Percentiles rank a stretch among this genome's conserved stretches.
Conservation (phyloP, 495 filamentous ascomycete species). For the Neurospora sp. region DNA sequence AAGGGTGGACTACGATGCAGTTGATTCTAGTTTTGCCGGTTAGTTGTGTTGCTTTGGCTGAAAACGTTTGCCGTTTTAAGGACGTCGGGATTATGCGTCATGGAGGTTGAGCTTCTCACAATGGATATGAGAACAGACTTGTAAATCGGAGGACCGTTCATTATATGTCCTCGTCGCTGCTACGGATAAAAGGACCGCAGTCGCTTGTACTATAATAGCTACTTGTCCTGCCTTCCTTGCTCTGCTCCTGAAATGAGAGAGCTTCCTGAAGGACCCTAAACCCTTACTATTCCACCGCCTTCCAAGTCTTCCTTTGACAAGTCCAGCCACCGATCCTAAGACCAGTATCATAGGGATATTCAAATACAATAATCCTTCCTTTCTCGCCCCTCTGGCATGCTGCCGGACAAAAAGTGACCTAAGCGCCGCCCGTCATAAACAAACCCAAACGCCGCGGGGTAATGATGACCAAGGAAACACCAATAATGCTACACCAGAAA, state of each 20-base stretch:
- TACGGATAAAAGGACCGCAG: background rate
- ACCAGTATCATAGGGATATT: background rate
- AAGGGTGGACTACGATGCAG: background rate
- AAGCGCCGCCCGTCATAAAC: background rate
- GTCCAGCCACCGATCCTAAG: background rate
- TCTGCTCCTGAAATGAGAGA: background rate
- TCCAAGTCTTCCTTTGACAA: background rate
- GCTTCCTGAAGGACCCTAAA: background rate
- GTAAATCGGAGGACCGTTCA: background rate
- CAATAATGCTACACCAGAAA: background rate
- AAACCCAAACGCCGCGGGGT: background rate
- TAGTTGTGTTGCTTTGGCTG: background rate
- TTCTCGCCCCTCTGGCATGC: background rate
- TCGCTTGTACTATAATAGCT: background rate
- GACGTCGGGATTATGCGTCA: background rate
- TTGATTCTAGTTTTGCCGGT: background rate
- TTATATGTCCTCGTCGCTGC: background rate
- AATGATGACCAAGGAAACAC: background rate
- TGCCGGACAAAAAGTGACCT: background rate
- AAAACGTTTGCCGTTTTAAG: background rate
- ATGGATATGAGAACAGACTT: background rate
- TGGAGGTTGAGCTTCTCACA: background rate
- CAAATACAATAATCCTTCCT: background rate
- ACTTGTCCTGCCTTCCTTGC: background rate
- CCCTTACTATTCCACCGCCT: background rate